Evolutionary conservation across 2,329 filamentous ascomycete genomes (phyloP).

Genomic region (Rhynchosporium graminicola): DNA sequence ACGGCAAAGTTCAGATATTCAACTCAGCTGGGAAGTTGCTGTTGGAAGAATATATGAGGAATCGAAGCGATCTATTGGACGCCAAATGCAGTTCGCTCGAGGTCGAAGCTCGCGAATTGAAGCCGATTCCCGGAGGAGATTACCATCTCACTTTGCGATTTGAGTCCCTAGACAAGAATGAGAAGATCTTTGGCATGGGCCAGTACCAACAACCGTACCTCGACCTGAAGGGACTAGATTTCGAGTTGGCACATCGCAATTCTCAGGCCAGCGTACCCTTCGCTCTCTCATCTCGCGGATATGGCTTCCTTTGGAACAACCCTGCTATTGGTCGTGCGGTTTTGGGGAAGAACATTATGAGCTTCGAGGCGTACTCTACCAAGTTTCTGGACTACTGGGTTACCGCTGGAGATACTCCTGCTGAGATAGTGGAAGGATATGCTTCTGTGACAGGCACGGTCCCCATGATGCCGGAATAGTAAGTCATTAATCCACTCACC

Average conservation of each 20-base stretch:
- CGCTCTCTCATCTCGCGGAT: conserved; percentile 58
- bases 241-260: conserved; percentile 67
- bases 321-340: conserved; percentile 61
- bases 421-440: conserved; percentile 58
- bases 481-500: neutral
- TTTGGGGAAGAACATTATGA: conserved; percentile 61
- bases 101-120: conserved; percentile 53
- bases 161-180: conserved; percentile 54
- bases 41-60: conserved; percentile 53
- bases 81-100: conserved; percentile 53
- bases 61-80: conserved; percentile 49
- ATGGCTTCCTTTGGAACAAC: conserved; percentile 68
- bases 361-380: conserved; percentile 61
- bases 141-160: conserved; percentile 61
- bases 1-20: conserved; percentile 51
- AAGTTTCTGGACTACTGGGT: conserved; percentile 64
- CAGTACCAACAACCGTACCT: conserved; percentile 66
- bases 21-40: conserved; percentile 46
- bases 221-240: conserved; percentile 62
- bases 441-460: conserved; percentile 57
- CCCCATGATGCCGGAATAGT: conserved; percentile 68
- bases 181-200: conserved; percentile 69
- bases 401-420: conserved; percentile 57
- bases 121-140: conserved; percentile 48
- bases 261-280: conserved; percentile 67